A percentile compares a stretch with the other conserved stretches of the same genome.
Evolutionary conservation across 805 yeast species (phyloP).

Genomic region (Wilhelminamyces savonicus): DNA sequence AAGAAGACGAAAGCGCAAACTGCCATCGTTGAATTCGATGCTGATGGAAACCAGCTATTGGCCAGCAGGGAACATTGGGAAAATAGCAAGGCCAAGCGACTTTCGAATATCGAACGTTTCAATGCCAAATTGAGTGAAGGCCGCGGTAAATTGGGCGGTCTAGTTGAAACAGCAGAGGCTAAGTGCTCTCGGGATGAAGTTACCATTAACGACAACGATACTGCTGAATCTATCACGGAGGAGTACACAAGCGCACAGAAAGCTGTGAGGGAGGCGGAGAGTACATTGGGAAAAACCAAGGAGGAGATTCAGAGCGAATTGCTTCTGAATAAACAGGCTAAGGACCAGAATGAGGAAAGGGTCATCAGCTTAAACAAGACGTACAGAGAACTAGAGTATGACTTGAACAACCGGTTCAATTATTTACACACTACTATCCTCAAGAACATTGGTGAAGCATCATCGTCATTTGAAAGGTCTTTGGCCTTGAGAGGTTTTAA

Average conservation of each 20-base stretch:
- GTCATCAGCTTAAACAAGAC: slow-evolving; percentile 28
- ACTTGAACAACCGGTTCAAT: slow-evolving; percentile 25
- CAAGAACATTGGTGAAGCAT: slow-evolving; percentile 25
- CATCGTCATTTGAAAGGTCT: slow-evolving; percentile 47
- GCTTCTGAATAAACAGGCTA: slow-evolving; percentile 35
- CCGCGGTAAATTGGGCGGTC: slow-evolving; percentile 6
- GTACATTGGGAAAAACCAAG: slow-evolving; percentile 45
- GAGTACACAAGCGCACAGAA: slow-evolving; percentile 43
- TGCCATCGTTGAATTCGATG: slow-evolving; percentile 10
- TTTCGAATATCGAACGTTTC: slow-evolving; percentile 1
- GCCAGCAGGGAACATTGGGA: slow-evolving; percentile 7
- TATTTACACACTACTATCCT: slow-evolving; percentile 27
- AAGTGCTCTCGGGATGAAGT: slow-evolving; percentile 47
- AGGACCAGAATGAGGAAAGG: slow-evolving; percentile 36
- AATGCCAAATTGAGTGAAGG: slow-evolving; percentile 7
- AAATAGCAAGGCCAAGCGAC: slow-evolving; percentile 7
- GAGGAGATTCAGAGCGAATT: slow-evolving; percentile 49
- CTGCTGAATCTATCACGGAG: slow-evolving; percentile 40
- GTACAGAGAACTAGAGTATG: slow-evolving; percentile 18
- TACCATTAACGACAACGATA: slow-evolving; percentile 29
- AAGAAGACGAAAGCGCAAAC: slow-evolving; percentile 3
- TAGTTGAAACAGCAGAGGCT: slow-evolving; percentile 19
- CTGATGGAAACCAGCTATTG: too few species aligned
- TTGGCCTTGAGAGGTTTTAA: slow-evolving; percentile 62
- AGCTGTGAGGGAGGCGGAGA: slow-evolving; percentile 48